These are phyloP conservation scores for Epichloe aotearoae DNA, from an alignment of 2,329 filamentous ascomycete genomes.

Conservation along the genomic window DNA sequence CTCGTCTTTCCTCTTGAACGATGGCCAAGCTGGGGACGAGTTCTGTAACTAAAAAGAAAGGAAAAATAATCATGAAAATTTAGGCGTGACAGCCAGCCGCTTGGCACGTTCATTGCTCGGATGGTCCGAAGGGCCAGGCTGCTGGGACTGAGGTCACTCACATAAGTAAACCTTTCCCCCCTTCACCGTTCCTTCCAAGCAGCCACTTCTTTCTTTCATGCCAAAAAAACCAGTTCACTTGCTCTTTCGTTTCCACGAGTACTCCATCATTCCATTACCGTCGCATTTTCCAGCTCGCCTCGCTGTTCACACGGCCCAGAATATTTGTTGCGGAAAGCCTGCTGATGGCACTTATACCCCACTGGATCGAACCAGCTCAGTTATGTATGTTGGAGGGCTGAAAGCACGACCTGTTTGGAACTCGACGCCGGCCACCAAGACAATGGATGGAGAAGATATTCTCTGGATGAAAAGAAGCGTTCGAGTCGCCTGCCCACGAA, in stretches of 20 bases:
- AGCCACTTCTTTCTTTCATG: conserved; percentile 12
- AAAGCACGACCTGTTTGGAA: neutral
- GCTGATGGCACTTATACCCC: conserved; percentile 3
- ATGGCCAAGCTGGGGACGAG: neutral
- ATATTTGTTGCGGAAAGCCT: neutral
- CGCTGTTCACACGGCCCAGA: neutral
- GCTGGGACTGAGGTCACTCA: conserved; percentile 12
- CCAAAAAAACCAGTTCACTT: conserved; percentile 9
- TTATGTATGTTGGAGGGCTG: too few species aligned
- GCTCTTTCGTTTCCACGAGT: conserved; percentile 5
- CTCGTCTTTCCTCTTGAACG: neutral
- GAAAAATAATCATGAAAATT: neutral
- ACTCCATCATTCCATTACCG: conserved; percentile 4
- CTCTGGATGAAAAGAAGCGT: neutral
- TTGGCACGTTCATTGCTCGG: conserved; percentile 5
- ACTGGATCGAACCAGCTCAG: neutral
- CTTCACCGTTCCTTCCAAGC: conserved; percentile 16
- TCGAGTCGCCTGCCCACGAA: neutral
- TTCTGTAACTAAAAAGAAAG: neutral
- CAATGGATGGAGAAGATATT: neutral
- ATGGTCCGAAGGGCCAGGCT: conserved; percentile 6
- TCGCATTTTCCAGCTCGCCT: conserved; percentile 2
- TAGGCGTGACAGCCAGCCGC: conserved; percentile 3
- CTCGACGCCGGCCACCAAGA: neutral
- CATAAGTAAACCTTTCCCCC: conserved; percentile 24